Evolutionary conservation across 306 rosid genomes (phyloP).

Genomic region (Prunus fruticosa): DNA sequence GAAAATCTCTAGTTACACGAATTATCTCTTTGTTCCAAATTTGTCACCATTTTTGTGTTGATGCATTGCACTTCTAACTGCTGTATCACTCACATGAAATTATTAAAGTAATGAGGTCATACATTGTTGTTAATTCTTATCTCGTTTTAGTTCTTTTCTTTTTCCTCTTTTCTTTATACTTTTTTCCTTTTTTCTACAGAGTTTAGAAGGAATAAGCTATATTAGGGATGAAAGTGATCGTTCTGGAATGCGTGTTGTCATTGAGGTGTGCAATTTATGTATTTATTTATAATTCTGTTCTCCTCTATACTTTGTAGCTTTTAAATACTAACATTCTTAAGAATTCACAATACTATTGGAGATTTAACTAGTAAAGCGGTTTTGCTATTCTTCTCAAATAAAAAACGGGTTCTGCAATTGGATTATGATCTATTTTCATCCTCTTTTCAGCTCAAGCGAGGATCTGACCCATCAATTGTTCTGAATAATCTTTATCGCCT

Average conservation of each 20-base stretch:
- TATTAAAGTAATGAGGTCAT: neutral
- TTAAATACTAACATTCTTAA: neutral
- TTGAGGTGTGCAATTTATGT: slow-evolving; percentile 54
- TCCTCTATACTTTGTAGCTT: slow-evolving; percentile 1
- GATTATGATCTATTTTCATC: slow-evolving; percentile 16
- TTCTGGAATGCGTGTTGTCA: slow-evolving; percentile 89
- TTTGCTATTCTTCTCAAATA: neutral
- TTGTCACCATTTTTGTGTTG: too few species aligned
- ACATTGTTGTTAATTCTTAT: neutral
- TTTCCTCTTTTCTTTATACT: neutral
- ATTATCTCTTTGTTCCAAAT: too few species aligned
- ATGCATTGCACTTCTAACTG: too few species aligned
- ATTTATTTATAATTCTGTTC: neutral
- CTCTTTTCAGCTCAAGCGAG: slow-evolving; percentile 77
- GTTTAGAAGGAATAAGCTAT: slow-evolving; percentile 81
- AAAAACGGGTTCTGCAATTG: neutral
- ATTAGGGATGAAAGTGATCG: slow-evolving; percentile 97
- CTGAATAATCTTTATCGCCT: slow-evolving; percentile 83
- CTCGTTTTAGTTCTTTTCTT: neutral
- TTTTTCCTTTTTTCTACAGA: slow-evolving; percentile 39
- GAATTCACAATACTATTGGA: neutral
- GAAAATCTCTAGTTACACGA: too few species aligned
- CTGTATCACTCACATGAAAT: neutral
- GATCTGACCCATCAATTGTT: slow-evolving; percentile 80
- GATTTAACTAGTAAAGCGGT: neutral